Conservation (phyloP, 345 rosid species). For the Eucalyptus regnans region DNA sequence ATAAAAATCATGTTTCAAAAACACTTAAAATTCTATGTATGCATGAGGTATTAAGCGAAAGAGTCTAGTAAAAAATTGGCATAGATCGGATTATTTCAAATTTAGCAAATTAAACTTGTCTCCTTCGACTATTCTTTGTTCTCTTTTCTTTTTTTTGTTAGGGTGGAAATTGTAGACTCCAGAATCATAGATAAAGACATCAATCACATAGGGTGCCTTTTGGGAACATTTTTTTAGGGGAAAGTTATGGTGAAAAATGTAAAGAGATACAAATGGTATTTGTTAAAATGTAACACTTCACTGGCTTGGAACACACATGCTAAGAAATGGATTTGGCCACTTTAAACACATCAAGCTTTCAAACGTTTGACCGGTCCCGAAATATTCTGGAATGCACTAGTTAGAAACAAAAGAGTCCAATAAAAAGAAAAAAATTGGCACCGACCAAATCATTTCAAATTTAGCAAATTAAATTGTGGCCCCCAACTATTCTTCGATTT, state of each 20-base stretch:
- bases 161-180: not conserved
- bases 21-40: fast-evolving
- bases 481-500: no score
- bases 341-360: not conserved
- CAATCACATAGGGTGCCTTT: not conserved
- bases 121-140: not conserved
- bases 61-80: fast-evolving
- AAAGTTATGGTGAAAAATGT: not conserved
- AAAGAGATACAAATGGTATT: not conserved
- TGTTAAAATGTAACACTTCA: not conserved
- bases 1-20: not conserved
- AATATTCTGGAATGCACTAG: no score
- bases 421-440: no score
- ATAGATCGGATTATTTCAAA: fast-evolving
- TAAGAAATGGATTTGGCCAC: not conserved
- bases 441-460: no score
- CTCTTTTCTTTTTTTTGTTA: not conserved
- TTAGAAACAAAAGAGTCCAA: no score
- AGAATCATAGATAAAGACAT: not conserved
- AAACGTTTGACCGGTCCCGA: fast-evolving
- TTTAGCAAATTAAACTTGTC: not conserved
- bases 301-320: fast-evolving
- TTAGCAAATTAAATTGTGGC: no score
- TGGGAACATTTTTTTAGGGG: not conserved
- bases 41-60: not conserved